Base-by-base conservation (phyloP, 768 basidiomycete species). In the Pleurotus salmoneostramineus region DNA sequence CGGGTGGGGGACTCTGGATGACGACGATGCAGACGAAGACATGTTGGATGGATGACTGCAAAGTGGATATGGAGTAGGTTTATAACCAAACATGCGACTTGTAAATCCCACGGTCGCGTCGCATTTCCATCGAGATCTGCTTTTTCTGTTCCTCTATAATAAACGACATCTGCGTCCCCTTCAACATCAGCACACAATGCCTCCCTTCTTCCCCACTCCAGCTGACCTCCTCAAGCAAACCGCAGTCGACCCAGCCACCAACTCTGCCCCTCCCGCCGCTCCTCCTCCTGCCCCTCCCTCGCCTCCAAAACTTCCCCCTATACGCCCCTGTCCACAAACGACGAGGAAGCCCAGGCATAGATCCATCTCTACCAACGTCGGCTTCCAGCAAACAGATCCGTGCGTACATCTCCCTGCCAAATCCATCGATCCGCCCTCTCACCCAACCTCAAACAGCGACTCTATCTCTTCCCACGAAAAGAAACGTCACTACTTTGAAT, bases 401-500 rank as follows among this genome's bases (percentile, higher is more conserved):
- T 86, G 63, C 57, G 83, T 74, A 0, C 17, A 44, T 34, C 47
- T 5, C 34, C 40, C 31, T 43, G 7, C 45, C 46, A 31, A 45
- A 35, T 42, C 57, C 34, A 36, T 56, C 60, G 40, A 58, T 52
- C 44, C 57, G 7, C 8, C 36, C 57, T 32, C 35, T 45, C 36
- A 11, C 14, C 58, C 11, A 56, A 12, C 44, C 11, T 11, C 56
- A 27, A 27, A 27, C 21, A 87, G 86, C 1, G 88, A 89, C 51
- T 77, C 77, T n/a, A 89, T 91, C 56, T 85, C 88, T 2, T 88
- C 87, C 5, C 88, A 91, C 63, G 88, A 90, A 64, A 89, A 89
- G 64, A 89, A 89, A 63, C 73, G 88, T 2, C 79, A 85, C 63
- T 89, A 90, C 64, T 77, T 90, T 21, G 87, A 88, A 62, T 87